These are phyloP conservation scores for Hydnum rufescens DNA, from an alignment of 768 basidiomycete species.

Conservation along the genomic window DNA sequence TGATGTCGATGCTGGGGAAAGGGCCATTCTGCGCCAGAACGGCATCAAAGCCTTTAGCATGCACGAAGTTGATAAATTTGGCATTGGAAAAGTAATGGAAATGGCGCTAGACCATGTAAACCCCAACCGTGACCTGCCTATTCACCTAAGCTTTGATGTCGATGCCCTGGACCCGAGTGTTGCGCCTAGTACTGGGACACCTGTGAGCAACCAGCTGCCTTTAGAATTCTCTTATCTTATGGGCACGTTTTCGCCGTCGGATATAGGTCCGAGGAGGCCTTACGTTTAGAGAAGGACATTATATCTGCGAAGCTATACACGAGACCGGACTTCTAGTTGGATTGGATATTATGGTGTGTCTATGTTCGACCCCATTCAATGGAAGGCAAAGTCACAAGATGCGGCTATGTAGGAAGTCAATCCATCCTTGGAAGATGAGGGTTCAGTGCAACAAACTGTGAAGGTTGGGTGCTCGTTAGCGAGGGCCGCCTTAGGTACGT, in stretches of 20 bases:
- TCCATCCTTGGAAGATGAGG: slow-evolving; percentile 65
- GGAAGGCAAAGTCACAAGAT: not conserved
- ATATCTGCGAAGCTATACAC: slow-evolving; percentile 80
- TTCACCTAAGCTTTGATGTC: slow-evolving; percentile 94
- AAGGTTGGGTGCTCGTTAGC: slow-evolving; percentile 77
- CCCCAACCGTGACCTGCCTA: slow-evolving; percentile 59
- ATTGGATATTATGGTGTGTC: slow-evolving; percentile 75
- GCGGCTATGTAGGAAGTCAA: slow-evolving; percentile 60
- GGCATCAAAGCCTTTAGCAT: slow-evolving; percentile 82
- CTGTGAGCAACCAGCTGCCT: slow-evolving; percentile 27
- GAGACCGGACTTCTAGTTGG: slow-evolving; percentile 88
- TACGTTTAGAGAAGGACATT: slow-evolving; percentile 96
- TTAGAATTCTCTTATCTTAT: not conserved
- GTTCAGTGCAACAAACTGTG: slow-evolving; percentile 68
- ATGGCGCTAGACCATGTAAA: slow-evolving; percentile 94
- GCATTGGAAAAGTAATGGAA: slow-evolving; percentile 86
- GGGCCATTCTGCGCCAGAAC: slow-evolving; percentile 62
- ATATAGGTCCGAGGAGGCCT: slow-evolving; percentile 74
- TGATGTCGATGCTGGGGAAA: slow-evolving; percentile 80
- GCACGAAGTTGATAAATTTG: slow-evolving; percentile 71
- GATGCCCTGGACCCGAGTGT: slow-evolving; percentile 87
- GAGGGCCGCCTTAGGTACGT: slow-evolving; percentile 58
- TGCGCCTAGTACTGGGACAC: slow-evolving; percentile 90
- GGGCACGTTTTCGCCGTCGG: not conserved
- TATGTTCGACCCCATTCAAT: not conserved